Percentiles rank a stretch among this genome's conserved stretches.
Conservation (phyloP, 2,329 filamentous ascomycete genomes). For the Aschersonia sp. region DNA sequence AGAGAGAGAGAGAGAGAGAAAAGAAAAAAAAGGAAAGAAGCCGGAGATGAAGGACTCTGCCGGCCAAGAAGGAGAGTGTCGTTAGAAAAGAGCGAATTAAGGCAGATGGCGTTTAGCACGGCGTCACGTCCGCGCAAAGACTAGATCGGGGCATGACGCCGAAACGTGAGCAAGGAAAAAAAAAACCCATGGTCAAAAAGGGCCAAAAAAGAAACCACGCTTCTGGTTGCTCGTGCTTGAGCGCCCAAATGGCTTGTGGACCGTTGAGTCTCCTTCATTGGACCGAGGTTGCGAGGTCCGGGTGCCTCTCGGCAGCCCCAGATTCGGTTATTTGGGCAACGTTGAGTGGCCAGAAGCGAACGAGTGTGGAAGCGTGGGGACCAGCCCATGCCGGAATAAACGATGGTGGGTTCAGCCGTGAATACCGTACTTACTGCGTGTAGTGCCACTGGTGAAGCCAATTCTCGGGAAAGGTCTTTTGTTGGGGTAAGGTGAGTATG, state of each 20-base stretch:
- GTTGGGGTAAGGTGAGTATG: no score
- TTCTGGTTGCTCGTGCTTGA: no score
- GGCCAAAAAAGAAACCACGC: no score
- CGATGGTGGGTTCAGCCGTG: not conserved
- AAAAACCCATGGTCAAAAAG: no score
- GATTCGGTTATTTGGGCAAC: constrained; percentile 2
- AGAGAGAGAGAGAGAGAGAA: not conserved
- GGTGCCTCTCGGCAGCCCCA: constrained; percentile 6
- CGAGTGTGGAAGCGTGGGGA: not conserved
- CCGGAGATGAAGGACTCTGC: not conserved
- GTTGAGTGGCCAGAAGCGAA: not conserved
- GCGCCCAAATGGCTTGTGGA: not conserved
- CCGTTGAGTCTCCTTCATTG: not conserved
- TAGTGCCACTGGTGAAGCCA: no score
- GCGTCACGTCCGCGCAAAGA: constrained; percentile 1
- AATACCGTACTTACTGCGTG: not conserved
- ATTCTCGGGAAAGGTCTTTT: no score
- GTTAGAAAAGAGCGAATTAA: not conserved
- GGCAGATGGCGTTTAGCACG: constrained; percentile 2
- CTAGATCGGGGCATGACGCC: constrained; percentile 5
- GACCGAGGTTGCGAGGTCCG: constrained; percentile 7
- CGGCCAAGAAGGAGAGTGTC: not conserved
- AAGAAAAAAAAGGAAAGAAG: not conserved
- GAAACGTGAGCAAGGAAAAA: not conserved
- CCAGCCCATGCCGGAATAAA: not conserved